Evolutionary conservation across 331 rosid genomes (phyloP).

Genomic region (Arachis monticola): DNA sequence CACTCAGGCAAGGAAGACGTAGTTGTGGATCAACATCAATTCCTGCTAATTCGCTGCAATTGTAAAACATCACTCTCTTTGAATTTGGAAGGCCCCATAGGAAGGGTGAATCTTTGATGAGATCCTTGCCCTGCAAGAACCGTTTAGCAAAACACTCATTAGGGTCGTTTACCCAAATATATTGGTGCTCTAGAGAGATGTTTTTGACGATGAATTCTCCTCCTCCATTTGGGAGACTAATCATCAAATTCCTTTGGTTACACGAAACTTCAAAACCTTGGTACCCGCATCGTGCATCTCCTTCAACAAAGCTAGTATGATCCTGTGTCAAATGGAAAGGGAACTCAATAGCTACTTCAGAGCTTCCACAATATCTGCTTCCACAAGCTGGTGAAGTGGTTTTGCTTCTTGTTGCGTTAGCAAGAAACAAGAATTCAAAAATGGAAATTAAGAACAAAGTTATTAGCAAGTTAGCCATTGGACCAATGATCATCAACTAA

Average conservation of each 20-base stretch:
- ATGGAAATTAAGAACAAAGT: conserved; percentile 18
- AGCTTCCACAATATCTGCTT: conserved; percentile 20
- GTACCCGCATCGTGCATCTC: conserved; percentile 1
- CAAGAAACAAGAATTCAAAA: neutral
- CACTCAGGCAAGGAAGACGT: conserved; percentile 4
- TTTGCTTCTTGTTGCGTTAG: conserved; percentile 23
- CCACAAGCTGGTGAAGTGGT: neutral
- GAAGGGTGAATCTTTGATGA: neutral
- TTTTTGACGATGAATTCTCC: conserved; percentile 5
- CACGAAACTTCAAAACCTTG: conserved; percentile 15
- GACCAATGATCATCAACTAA: neutral
- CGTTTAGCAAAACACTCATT: conserved; percentile 2
- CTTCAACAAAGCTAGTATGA: neutral
- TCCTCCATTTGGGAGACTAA: conserved; percentile 3
- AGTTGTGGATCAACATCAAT: too few species aligned
- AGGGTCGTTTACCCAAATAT: conserved; percentile 22
- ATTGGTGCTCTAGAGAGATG: neutral
- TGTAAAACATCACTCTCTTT: neutral
- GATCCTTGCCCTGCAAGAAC: neutral
- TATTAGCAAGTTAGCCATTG: conserved; percentile 40
- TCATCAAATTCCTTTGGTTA: neutral
- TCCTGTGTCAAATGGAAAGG: conserved; percentile 34
- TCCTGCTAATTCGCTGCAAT: neutral
- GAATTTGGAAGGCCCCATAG: neutral
- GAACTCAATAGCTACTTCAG: conserved; percentile 12